Base-by-base conservation (phyloP, 495 filamentous ascomycete genomes). In the Trichoderma parareesei region DNA sequence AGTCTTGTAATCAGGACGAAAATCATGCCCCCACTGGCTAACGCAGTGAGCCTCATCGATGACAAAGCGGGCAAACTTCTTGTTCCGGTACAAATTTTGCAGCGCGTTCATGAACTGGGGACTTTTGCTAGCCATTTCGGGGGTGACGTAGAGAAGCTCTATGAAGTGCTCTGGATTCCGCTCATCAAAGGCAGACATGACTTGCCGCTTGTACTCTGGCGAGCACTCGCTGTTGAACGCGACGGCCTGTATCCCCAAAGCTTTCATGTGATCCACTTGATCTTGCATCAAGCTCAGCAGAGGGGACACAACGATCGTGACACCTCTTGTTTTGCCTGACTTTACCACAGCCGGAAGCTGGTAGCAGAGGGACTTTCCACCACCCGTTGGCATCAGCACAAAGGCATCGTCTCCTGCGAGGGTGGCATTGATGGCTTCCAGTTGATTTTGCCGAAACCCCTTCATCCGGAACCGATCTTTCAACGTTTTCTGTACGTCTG, bases 1-100 rank as follows among this genome's bases (percentile, higher is more conserved):
- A 42, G 85, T 79, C 71, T 96, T 96, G 76, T 99, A 99, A 73
- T 98, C 95, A 0, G 93, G 93, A 38, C 95, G 88, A 72, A 99
- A 99, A 73, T 99, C 94, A 70, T 99, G 94, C 13, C 94, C 94
- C 94, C 94, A 99, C 74, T 98, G 91, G 74, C 93, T 97, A 33
- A 99, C 93, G 73, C 94, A 99, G 72, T 99, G 94, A 16, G 94
- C 94, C 74, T 99, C 94, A 67, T 99, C 94, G 60, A 99, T 94
- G 41, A 98, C 95, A 61, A 99, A 85, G 43, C 94, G 85, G 10
- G 94, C 94, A 13, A 99, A 84, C 65, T 84, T 88, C 7, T 79
- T 74, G 38, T 84, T 84, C 18, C 67, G 67, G 67, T 94, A 81
- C 20, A 99, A 82, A 8, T 76, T 74, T 44, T 82, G 72, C 35